Evolutionary conservation across 75 land plant species (phyloP), one percentile per base, ranked within the genome.

Genomic region (Pseudotsuga menziesii): DNA sequence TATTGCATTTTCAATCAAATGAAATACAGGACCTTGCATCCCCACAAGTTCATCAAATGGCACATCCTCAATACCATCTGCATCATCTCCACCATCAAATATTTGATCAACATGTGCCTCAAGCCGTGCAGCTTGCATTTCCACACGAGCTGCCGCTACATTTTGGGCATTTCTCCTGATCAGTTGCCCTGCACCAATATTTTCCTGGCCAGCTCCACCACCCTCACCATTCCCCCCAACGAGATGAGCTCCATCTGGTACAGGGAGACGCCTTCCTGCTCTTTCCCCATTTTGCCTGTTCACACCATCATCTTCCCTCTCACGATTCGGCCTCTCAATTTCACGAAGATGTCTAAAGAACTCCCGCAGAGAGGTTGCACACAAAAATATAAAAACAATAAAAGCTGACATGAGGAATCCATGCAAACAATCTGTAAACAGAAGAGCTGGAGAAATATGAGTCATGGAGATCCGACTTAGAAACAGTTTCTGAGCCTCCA

Each of bases 311-410:
- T 29, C 32, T 25, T 79, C 85, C 17, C 63, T 36, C 57, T 61
- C 74, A 77, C 55, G 74, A 71, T 80, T 78, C 52, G 8, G 82
- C 2, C 80, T 80, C 41, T 55, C 78, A 15, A 79, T 23, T 52
- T 85, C 87, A 22, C 87, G 77, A 58, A 85, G n/a, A 69, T 85
- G 87, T 25, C 87, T 78, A 54, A 85, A 75, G 62, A 81, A 85
- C 64, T 85, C 87, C 56, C 87, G 23, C 52, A 85, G 54, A 35
- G 87, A 81, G 3, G 87, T 82, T n/a, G 78, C 87, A 63, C 84
- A 84, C 60, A 85, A 74, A 63, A 85, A 85, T 60, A 85, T 82
- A 29, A 85, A 85, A 85, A 85, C 87, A 58, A 81, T 85, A 22
- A 83, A 80, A 57, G 87, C 87, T 26, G 80, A 85, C 54, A 85